phyloP scores from a whole-genome alignment of 1,284 basidiomycete genomes.

The Ceratobasidium sp. region DNA sequence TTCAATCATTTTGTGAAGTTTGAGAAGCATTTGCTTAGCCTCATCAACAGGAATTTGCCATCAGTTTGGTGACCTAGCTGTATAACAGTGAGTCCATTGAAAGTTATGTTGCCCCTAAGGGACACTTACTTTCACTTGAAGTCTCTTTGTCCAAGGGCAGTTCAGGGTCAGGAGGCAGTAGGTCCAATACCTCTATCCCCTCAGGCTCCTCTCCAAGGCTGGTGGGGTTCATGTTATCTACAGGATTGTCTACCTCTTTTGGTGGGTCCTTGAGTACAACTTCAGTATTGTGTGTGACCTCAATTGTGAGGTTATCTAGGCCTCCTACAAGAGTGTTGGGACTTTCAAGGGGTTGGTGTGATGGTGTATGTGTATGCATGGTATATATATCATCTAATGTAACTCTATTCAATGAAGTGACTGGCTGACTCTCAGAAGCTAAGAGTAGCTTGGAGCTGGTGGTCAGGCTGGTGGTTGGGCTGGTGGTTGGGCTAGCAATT shows the following conservation, averaged over 20 bases:
- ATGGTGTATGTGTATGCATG: not conserved
- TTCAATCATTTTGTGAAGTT: conserved; percentile 2
- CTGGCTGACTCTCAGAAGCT: not conserved
- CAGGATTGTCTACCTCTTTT: not conserved
- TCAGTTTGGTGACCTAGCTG: not conserved
- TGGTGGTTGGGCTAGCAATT: too few species aligned
- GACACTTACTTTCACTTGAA: not conserved
- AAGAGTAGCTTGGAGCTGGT: not conserved
- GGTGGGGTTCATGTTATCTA: not conserved
- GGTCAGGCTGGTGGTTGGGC: not conserved
- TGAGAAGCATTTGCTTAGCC: not conserved
- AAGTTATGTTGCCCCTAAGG: not conserved
- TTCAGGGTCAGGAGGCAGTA: not conserved
- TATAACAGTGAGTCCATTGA: conserved; percentile 1
- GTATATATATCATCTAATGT: not conserved
- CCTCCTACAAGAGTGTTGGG: not conserved
- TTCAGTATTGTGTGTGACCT: not conserved
- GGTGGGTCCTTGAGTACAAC: conserved; percentile 16
- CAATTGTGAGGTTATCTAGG: not conserved
- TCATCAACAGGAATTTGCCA: not conserved
- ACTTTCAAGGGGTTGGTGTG: not conserved
- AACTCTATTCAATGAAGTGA: not conserved
- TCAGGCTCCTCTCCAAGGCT: conserved; percentile 9
- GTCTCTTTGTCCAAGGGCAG: not conserved
- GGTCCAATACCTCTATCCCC: not conserved